Evolutionary conservation across 2,329 filamentous ascomycete genomes (phyloP), one percentile per base, ranked within the genome.

Genomic region (Zasmidium cellare): DNA sequence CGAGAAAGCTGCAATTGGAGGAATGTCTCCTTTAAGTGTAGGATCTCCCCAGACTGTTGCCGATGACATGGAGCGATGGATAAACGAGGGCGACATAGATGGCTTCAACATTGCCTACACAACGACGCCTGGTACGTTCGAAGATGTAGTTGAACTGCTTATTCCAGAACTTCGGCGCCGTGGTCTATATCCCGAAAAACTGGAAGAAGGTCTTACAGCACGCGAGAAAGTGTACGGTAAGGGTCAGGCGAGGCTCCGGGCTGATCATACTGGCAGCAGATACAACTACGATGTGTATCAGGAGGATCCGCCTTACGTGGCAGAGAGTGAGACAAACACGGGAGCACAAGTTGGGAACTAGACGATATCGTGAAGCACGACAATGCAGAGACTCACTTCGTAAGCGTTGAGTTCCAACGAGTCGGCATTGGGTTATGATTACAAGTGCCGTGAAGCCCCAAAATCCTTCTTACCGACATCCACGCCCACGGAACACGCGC

Each of bases 211-310:
- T 3, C 48, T 63, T 44, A 67, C 24, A 62, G 72, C 63, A 1
- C 49, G 61, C 63, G 86, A 88, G 72, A 87, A 82, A 72, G 74
- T 87, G 0, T 87, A 87, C 69, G 84, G 85, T 0, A 77, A 76
- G 59, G 86, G 85, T 0, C 85, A 87, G 69, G 77, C 71, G 5
- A 75, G 78, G 14, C 67, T 88, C 58, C 76, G 84, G 38, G 75
- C 75, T 61, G 86, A 88, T 69, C 86, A 88, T 69, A 67, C 76
- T 0, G 86, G 85, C 1, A 82, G 79, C 51, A 71, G 65, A 61
- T 88, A 87, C 67, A 86, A 84, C 72, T 88, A 87, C 63, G 77
- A 83, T 64, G 80, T 85, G 1, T 88, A 87, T 63, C 71, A 80
- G 56, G 83, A 87, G 64, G 81, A 85, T 25, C 54, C 66, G 22